Conservation (phyloP, 208 protist genomes). For the Leptomonas seymouri region DNA sequence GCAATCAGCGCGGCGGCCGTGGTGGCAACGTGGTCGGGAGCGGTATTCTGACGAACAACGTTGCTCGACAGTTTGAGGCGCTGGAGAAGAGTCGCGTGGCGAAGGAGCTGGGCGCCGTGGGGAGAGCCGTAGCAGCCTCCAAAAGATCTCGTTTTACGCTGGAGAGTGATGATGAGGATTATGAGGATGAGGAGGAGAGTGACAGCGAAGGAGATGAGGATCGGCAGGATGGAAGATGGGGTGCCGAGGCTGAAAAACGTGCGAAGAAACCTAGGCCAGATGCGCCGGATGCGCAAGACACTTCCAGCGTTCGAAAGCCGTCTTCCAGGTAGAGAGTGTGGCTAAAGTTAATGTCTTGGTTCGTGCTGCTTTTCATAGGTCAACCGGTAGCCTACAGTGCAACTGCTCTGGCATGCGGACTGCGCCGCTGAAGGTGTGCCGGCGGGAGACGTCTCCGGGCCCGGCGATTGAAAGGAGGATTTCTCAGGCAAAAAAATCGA, state of each 20-base stretch:
- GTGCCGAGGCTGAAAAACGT: not conserved
- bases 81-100: constrained; percentile 37
- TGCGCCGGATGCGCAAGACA: too few species aligned
- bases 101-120: constrained; percentile 31
- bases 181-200: constrained; percentile 11
- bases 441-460: too few species aligned
- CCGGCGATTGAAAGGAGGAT: too few species aligned
- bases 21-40: constrained; percentile 28
- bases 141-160: constrained; percentile 43
- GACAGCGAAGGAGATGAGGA: not conserved
- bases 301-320: too few species aligned
- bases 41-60: constrained; percentile 18
- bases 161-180: constrained; percentile 36
- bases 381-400: too few species aligned
- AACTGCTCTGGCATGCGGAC: too few species aligned
- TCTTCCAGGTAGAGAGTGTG: too few species aligned
- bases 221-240: not conserved
- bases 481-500: too few species aligned
- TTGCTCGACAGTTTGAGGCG: constrained; percentile 34
- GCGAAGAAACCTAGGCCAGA: too few species aligned
- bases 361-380: too few species aligned
- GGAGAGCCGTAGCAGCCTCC: constrained; percentile 19
- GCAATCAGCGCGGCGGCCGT: constrained; percentile 24
- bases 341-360: too few species aligned
- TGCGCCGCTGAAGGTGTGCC: too few species aligned